phyloP scores from a whole-genome alignment of 1,284 basidiomycete genomes.

The Phylloboletellus chloephorus region DNA sequence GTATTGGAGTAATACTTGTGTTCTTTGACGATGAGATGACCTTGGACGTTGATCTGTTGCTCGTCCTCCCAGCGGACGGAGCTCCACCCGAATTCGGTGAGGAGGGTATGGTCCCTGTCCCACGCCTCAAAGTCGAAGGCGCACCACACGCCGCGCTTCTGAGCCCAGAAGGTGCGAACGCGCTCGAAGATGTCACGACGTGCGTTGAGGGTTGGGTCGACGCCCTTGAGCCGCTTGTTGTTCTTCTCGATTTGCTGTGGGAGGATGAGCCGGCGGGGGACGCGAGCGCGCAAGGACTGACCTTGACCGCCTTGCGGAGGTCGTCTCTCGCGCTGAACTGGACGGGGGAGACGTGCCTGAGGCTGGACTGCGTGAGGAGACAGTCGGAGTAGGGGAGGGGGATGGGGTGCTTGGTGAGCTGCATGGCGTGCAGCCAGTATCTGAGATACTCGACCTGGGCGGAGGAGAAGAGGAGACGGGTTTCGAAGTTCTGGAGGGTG shows the following conservation, averaged over 20 bases:
- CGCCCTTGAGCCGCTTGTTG: constrained; percentile 69
- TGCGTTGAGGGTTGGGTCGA: constrained; percentile 46
- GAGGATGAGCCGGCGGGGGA: constrained; percentile 1
- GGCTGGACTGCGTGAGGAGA: constrained; percentile 50
- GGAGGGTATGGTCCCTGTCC: constrained; percentile 63
- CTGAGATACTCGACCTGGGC: constrained; percentile 80
- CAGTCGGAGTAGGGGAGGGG: constrained; percentile 71
- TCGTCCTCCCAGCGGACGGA: constrained; percentile 51
- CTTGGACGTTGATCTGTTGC: constrained; percentile 41
- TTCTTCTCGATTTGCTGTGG: constrained; percentile 66
- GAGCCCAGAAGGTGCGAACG: constrained; percentile 56
- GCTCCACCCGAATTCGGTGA: constrained; percentile 78
- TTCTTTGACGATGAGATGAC: constrained; percentile 66
- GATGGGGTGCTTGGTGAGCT: constrained; percentile 57
- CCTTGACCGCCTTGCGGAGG: constrained; percentile 57
- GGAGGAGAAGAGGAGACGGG: constrained; percentile 72
- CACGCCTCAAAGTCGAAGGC: constrained; percentile 77
- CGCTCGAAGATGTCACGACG: constrained; percentile 62
- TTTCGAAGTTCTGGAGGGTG: constrained; percentile 64
- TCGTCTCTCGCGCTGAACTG: constrained; percentile 49
- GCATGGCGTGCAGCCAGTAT: constrained; percentile 76
- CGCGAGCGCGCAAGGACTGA: constrained; percentile 17
- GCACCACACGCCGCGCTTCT: constrained; percentile 61
- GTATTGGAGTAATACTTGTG: constrained; percentile 52
- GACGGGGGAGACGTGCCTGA: constrained; percentile 54